Conservation (phyloP, 2,329 filamentous ascomycete species). For the Trichoderma simmonsii region DNA sequence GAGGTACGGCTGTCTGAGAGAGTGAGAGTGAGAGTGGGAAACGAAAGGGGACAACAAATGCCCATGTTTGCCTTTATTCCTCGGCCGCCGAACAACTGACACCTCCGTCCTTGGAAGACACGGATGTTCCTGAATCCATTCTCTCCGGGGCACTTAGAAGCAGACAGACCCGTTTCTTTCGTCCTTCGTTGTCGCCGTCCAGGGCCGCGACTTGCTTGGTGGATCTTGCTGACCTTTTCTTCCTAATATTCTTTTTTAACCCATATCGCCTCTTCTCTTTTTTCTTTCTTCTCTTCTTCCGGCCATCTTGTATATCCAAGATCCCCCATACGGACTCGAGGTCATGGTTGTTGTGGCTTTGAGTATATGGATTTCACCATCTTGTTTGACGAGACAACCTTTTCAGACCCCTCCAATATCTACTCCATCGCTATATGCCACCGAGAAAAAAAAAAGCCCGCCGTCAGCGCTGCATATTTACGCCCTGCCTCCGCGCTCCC, state of each 20-base stretch:
- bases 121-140: conserved; percentile 8
- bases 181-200: conserved; percentile 5
- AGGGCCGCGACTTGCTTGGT: conserved; percentile 11
- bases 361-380: conserved; percentile 14
- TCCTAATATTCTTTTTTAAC: not conserved
- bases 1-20: not conserved
- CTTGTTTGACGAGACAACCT: conserved; percentile 12
- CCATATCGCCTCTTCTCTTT: not conserved
- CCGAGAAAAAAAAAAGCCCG: conserved; percentile 9
- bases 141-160: conserved; percentile 2
- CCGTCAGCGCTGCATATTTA: conserved; percentile 2
- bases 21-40: not conserved
- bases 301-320: not conserved
- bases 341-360: conserved; percentile 17
- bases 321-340: not conserved
- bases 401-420: conserved; percentile 13
- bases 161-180: conserved; percentile 8
- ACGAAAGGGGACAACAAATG: not conserved
- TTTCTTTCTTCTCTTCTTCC: not conserved
- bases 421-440: conserved; percentile 11
- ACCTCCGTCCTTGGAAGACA: conserved; percentile 1
- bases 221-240: conserved; percentile 14
- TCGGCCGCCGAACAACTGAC: conserved; percentile 2
- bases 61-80: not conserved
- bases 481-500: not conserved